Conservation (phyloP, 352 stramenopile genomes). For the Phytophthora idaei region DNA sequence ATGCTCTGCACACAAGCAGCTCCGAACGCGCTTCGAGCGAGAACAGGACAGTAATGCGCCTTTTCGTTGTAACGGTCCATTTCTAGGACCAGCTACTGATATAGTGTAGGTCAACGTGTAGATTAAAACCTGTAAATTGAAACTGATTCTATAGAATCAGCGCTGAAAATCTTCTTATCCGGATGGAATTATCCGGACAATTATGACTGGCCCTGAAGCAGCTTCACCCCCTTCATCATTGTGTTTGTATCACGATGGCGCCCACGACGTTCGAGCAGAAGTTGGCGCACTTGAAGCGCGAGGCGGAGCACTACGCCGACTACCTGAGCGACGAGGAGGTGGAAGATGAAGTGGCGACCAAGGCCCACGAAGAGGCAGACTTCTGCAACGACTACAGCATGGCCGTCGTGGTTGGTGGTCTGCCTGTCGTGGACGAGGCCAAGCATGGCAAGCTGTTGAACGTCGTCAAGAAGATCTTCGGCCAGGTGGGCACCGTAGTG, state of each 20-base stretch:
- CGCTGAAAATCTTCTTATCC: neutral
- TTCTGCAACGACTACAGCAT: constrained; percentile 84
- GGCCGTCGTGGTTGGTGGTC: constrained; percentile 78
- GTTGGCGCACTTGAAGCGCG: constrained; percentile 67
- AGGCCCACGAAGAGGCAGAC: constrained; percentile 76
- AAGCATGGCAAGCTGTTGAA: constrained; percentile 88
- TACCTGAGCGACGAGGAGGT: constrained; percentile 84
- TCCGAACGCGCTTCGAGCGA: constrained; percentile 16
- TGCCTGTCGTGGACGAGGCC: constrained; percentile 73
- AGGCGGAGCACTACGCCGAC: constrained; percentile 79
- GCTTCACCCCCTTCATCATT: constrained; percentile 10
- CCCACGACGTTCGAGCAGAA: constrained; percentile 81
- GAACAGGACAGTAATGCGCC: constrained; percentile 27
- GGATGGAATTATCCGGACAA: neutral
- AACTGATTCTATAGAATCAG: neutral
- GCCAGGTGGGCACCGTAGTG: constrained; percentile 74
- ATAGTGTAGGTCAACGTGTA: no score
- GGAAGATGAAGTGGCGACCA: constrained; percentile 64
- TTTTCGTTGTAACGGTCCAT: constrained; percentile 27
- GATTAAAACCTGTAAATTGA: neutral
- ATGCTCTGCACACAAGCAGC: constrained; percentile 17
- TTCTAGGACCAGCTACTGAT: neutral
- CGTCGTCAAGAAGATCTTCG: constrained; percentile 89
- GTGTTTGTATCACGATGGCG: constrained; percentile 43
- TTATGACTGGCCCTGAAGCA: constrained; percentile 20